phyloP scores from a whole-genome alignment of 192 early-diverging fungal genomes.

The Coemansia sp. region DNA sequence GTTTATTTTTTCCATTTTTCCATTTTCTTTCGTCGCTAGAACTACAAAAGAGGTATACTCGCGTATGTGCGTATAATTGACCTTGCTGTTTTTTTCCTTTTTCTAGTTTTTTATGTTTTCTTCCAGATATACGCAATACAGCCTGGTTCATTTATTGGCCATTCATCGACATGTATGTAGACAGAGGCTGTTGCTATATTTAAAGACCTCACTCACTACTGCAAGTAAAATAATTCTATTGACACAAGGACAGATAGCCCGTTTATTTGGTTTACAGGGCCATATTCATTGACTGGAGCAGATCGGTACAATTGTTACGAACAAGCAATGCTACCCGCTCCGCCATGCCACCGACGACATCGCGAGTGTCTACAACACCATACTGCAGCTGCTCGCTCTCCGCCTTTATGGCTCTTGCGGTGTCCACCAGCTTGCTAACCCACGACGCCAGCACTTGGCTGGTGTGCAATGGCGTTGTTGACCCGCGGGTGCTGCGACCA shows the following conservation, averaged over 20 bases:
- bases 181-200: no score
- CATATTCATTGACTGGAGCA: slow-evolving; percentile 15
- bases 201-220: not conserved
- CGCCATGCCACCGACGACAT: slow-evolving; percentile 29
- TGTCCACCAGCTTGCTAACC: slow-evolving; percentile 22
- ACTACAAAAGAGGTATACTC: slow-evolving; percentile 7
- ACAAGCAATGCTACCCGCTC: slow-evolving; percentile 32
- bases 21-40: slow-evolving; percentile 2
- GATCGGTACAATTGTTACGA: slow-evolving; percentile 25
- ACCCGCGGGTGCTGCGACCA: not conserved
- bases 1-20: slow-evolving; percentile 7
- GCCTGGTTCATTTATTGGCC: not conserved
- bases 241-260: no score
- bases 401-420: slow-evolving; percentile 17
- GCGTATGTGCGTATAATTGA: not conserved
- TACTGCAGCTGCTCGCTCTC: slow-evolving; percentile 5
- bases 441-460: slow-evolving; percentile 21
- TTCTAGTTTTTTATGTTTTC: slow-evolving; percentile 5
- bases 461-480: slow-evolving; percentile 1
- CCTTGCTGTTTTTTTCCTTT: not conserved
- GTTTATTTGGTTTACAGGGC: not conserved
- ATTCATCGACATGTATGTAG: not conserved
- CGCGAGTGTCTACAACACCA: slow-evolving; percentile 18
- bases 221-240: not conserved
- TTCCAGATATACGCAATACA: not conserved